Evolutionary conservation across 148 eudicot species (phyloP).

Genomic region (Mesembryanthemum crystallinum): DNA sequence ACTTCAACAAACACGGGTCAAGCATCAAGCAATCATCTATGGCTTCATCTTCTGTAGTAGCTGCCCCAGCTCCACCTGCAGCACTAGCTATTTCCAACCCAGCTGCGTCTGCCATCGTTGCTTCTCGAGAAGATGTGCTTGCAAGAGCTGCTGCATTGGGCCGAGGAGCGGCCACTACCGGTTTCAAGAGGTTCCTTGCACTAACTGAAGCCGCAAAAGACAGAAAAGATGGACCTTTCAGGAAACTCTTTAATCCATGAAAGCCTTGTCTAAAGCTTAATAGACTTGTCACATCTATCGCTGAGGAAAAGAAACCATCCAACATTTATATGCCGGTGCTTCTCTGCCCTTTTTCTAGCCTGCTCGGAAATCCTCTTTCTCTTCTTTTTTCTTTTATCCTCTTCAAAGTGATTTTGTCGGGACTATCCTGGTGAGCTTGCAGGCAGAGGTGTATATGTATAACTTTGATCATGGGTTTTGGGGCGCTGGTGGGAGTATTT

Average conservation of each 20-base stretch:
- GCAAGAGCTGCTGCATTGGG: conserved; percentile 97
- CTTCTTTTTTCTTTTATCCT: neutral
- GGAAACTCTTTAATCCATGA: conserved; percentile 85
- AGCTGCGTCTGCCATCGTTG: conserved; percentile 39
- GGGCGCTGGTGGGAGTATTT: neutral
- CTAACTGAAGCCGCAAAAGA: conserved; percentile 93
- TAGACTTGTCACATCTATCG: too few relatives aligned
- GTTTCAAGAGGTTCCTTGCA: conserved; percentile 88
- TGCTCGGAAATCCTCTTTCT: neutral
- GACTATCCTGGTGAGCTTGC: neutral
- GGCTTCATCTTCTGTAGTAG: conserved; percentile 25
- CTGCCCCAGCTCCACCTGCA: conserved; percentile 37
- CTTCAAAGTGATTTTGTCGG: neutral
- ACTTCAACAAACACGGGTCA: conserved; percentile 83
- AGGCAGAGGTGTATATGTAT: neutral
- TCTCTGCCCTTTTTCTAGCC: neutral
- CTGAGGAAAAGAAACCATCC: neutral
- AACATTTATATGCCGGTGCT: neutral
- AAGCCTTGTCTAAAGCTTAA: neutral
- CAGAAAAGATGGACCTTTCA: conserved; percentile 84
- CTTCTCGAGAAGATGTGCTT: conserved; percentile 83
- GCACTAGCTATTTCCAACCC: conserved; percentile 30
- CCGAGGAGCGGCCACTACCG: conserved; percentile 90
- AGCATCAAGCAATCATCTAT: conserved; percentile 57
- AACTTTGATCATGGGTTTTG: neutral